Base-by-base conservation (phyloP, 805 yeast species). In the Hanseniaspora osmophila region DNA sequence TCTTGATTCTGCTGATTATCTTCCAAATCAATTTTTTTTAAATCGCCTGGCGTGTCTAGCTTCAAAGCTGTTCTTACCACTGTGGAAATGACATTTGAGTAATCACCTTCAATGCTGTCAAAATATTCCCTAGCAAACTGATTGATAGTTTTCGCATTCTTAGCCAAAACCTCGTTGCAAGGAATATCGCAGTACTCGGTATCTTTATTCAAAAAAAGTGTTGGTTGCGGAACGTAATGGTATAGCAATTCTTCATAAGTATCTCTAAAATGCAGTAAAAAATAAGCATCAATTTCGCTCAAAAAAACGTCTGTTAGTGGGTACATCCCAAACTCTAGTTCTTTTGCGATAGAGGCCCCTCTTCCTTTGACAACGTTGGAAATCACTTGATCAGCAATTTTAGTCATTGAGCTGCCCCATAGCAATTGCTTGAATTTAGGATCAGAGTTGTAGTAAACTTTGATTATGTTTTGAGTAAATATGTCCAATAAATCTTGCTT, bases 1-100 rank as follows among this genome's bases (percentile, higher is more conserved):
- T 15, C 33, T 7, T 22, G 2, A 22, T 46, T 35, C 19, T 47
- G 44, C 6, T 42, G 29, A 37, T 29, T 10, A 10, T 29, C 19
- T 19, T 18, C 19, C 12, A 19, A 2, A 10, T 37, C n/a, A 30
- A 46, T 57, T 32, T 18, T 22, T 19, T 18, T 17, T 7, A 38
- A 12, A 9, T 33, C 30, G 30, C 46, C 57, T 0, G 84, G 84
- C 7, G 68, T 68, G 1, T 70, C 71, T 40, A 88, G 63, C 58
- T 90, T 87, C 42, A 79, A 79, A 5, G 92, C 95, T 0, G 95
- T 87, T 52, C 84, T 80, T 12, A 87, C 87, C 17, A 90, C 96
- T 0, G 97, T 88, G 0, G 96, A 82, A 2, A 88, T 87, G 2
- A 90, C 84, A 47, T 90, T 84, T 0, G 95, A 87, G 57, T 87